Evolutionary conservation across 2,329 filamentous ascomycete genomes (phyloP).

Genomic region (Fusarium domesticum): DNA sequence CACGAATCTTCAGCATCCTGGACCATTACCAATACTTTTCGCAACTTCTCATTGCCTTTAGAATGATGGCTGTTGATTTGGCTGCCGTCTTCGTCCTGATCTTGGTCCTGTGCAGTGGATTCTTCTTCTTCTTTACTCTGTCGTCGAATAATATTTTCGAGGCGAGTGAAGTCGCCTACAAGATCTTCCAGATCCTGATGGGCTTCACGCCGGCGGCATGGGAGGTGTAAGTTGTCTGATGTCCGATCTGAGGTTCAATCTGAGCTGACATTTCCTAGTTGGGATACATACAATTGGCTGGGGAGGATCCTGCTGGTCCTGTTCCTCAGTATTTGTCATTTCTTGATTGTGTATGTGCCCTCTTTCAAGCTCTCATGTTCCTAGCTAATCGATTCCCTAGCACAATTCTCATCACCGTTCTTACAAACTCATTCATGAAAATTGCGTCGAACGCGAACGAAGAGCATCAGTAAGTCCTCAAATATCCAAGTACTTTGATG

Average conservation of each 20-base stretch:
- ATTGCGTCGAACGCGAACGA: slow-evolving; percentile 92
- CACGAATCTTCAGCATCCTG: slow-evolving; percentile 85
- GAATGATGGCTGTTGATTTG: slow-evolving; percentile 88
- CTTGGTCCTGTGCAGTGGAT: slow-evolving; percentile 85
- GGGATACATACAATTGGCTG: slow-evolving; percentile 71
- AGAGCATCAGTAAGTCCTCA: slow-evolving; percentile 65
- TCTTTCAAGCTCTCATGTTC: slow-evolving; percentile 6
- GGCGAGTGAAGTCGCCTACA: slow-evolving; percentile 75
- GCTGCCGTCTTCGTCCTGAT: slow-evolving; percentile 82
- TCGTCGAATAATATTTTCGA: slow-evolving; percentile 66
- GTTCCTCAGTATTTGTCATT: slow-evolving; percentile 93
- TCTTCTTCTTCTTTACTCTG: slow-evolving; percentile 90
- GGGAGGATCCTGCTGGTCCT: slow-evolving; percentile 73
- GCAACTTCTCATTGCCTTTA: slow-evolving; percentile 87
- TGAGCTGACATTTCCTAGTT: slow-evolving; percentile 41
- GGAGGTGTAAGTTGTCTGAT: slow-evolving; percentile 62
- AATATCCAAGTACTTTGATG: too few species aligned
- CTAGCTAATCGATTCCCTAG: slow-evolving; percentile 31
- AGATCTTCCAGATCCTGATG: slow-evolving; percentile 91
- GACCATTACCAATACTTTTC: slow-evolving; percentile 97
- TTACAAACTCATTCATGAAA: slow-evolving; percentile 94
- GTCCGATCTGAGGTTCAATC: background rate
- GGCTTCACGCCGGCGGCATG: slow-evolving; percentile 94
- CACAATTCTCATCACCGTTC: slow-evolving; percentile 90
- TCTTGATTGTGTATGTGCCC: slow-evolving; percentile 36